Evolutionary conservation across 768 basidiomycete genomes (phyloP), one percentile per base, ranked within the genome.

Genomic region (Lactifluus subvellereus): DNA sequence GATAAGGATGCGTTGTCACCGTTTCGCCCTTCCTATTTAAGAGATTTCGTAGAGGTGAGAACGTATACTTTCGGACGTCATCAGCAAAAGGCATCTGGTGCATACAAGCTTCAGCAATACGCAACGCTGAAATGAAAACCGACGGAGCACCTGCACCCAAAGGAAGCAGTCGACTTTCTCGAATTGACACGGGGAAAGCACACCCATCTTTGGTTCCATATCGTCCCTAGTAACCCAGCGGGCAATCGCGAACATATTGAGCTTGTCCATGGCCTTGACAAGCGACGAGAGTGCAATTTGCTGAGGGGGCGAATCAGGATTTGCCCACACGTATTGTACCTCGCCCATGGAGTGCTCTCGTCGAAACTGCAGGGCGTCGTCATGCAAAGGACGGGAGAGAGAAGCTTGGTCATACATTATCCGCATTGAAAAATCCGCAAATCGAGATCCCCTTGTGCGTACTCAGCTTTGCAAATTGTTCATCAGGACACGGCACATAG

Each of bases 51-150:
- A 98, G 80, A 0, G 91, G 91, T 0, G 88, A 84, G 72, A 99
- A 98, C 10, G 84, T 85, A 73, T 91, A 93, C 66, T 85, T 89
- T 61, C 94, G 84, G 57, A 94, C 79, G 69, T 99, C 96, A 71
- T 99, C 96, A 2, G 93, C 93, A 70, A 97, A 98, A 0, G 96
- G 96, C 82, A 98, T 84, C 93, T 95, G 66, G 10, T 47, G 43
- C n/a, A 68, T 10, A 20, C n/a, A 50, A 49, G 8, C 57, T 16
- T 33, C 37, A 45, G 37, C 9, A 40, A 33, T 16, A 49, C 20
- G 47, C 35, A 13, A 20, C 22, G 35, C 30, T 45, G 14, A 37
- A 47, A 47, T 20, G 30, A 35, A 27, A 10, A 50, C 35, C 43
- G 30, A 32, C 13, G n/a, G 71, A 77, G 50, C 69, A 92, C 94